Evolutionary conservation across 805 yeast genomes (phyloP), one percentile per base, ranked within the genome.

Genomic region (Monosporozyma servazzii): DNA sequence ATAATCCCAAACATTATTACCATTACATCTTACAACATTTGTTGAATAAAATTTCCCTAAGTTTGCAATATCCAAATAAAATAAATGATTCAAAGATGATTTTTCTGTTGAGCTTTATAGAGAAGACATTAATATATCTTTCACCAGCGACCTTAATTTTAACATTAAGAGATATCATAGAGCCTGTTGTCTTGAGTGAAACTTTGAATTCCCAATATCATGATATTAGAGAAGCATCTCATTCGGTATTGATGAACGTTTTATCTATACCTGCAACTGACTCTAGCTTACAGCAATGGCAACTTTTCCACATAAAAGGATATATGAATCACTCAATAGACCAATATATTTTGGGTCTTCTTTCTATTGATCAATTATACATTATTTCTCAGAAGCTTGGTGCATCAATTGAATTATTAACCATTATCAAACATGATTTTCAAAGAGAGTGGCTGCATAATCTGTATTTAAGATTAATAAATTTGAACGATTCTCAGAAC

Each of bases 141-240:
- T 11, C 49, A 1, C 20, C 42, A 6, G 18, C 8, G 6, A 33
- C 27, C 5, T 33, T 45, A 21, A 45, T 13, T 25, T 9, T 17
- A 3, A 31, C 18, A 6, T 23, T 45, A 20, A 23, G 18, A 4
- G 13, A 17, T 18, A 21, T 30, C 8, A 20, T 45, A 10, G 40
- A 45, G 11, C 39, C 47, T 1, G 23, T 31, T 11, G 20, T 41
- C 15, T 41, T 45, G 17, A 30, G 10, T 18, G 29, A 11, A 13
- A 58, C 51, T 45, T 25, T 56, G 3, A 18, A 52, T 11, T 52
- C 56, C 13, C 10, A 47, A 3, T 46, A 53, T 20, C 39, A 39
- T 3, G 58, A 56, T 3, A 49, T 65, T 0, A 51, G 62, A 45
- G 69, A 64, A 48, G 51, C 59, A 2, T 54, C 58, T 4, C 65